Base-by-base conservation (phyloP, 371 early-diverging fungal genomes). In the Smittium mucronatum region DNA sequence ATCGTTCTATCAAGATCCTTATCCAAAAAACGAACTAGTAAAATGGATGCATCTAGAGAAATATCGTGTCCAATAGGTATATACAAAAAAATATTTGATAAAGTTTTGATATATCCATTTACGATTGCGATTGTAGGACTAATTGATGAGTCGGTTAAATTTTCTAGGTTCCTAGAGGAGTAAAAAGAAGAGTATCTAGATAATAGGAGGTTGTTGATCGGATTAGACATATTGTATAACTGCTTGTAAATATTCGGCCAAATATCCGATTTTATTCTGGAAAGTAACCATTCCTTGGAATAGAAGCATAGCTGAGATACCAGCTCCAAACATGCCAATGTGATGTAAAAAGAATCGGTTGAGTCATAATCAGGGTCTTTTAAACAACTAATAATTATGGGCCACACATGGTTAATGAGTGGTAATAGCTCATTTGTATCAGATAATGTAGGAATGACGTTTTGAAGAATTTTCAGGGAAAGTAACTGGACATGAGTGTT, bases 371-470 rank as follows among this genome's bases (percentile, higher is more conserved):
- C 28, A 21, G 59, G n/a, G 15, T 59, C 26, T 11, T 59, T 59
- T 26, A 28, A 15, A 59, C 59, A 59, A 5, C 28, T 28, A 21
- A 67, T 36, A 11, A 67, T 28, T 25, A 36, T 35, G n/a, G 67
- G 67, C 67, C 67, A 67, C 16, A 57, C 57, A 16, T 67, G 47
- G 36, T 67, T 67, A 21, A 67, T 36, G 1, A 67, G 67, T 1
- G 67, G 67, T 8, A 67, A 29, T 8, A 32, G 17, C 35, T 67
- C 67, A 34, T 67, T 36, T 2, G 67, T 67, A 35, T 47, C 67
- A 5, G 31, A 30, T 11, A 47, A 16, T n/a, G 2, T 36, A 11
- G 2, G 2, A 36, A 67, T 33, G 5, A 30, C 25, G 31, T 33
- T 67, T 11, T 36, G 47, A 17, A 67, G 28, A 34, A 30, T 36